Conservation (phyloP, 768 basidiomycete species). For the Galerina marginata region DNA sequence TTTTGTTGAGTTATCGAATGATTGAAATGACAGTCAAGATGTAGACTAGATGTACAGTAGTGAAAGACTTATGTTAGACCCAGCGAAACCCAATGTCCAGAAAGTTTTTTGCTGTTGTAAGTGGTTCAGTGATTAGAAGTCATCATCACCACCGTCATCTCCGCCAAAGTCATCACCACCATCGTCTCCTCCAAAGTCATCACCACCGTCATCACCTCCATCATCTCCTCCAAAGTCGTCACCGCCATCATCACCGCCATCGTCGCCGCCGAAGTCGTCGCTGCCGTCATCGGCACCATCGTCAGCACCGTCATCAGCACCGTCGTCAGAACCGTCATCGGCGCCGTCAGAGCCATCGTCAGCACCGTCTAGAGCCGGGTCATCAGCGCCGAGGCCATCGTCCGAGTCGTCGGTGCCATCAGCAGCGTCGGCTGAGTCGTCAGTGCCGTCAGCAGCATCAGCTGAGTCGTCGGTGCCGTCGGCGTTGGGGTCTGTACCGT, state of each 20-base stretch:
- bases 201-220: slow-evolving; percentile 6
- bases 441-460: slow-evolving; percentile 19
- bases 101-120: slow-evolving; percentile 5
- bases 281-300: slow-evolving; percentile 14
- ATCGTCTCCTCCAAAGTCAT: slow-evolving; percentile 13
- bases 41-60: slow-evolving; percentile 2
- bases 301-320: slow-evolving; percentile 6
- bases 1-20: slow-evolving; percentile 14
- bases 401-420: slow-evolving; percentile 15
- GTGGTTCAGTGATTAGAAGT: slow-evolving; percentile 12
- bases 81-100: slow-evolving; percentile 8
- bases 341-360: slow-evolving; percentile 10
- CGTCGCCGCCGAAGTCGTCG: slow-evolving; percentile 14
- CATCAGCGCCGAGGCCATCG: slow-evolving; percentile 14
- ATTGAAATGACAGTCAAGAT: slow-evolving; percentile 10
- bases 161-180: slow-evolving; percentile 13
- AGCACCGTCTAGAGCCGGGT: slow-evolving; percentile 2
- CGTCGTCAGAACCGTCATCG: slow-evolving; percentile 4
- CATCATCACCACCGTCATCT: slow-evolving; percentile 11
- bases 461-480: slow-evolving; percentile 11
- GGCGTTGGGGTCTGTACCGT: slow-evolving; percentile 1
- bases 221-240: slow-evolving; percentile 14
- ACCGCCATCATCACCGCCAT: slow-evolving; percentile 9
- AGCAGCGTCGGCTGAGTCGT: slow-evolving; percentile 7
- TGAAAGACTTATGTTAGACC: slow-evolving; percentile 3